Conservation (phyloP, 2,329 filamentous ascomycete genomes). For the Graphium sp. region DNA sequence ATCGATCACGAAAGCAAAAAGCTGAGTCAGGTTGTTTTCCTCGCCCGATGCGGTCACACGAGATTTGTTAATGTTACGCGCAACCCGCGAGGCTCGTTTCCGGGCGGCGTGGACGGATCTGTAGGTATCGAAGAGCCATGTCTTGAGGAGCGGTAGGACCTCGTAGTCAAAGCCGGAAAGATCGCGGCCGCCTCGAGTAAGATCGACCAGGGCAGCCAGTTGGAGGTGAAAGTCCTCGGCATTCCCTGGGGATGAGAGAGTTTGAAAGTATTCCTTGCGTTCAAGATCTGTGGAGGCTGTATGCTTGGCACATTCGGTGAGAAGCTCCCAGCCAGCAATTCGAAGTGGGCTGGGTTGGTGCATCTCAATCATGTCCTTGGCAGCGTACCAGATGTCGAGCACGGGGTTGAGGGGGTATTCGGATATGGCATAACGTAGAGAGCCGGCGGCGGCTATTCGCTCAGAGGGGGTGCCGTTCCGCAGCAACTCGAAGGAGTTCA, state of each 20-base stretch:
- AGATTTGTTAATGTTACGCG: conserved; percentile 7
- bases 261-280: conserved; percentile 47
- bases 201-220: conserved; percentile 42
- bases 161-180: conserved; percentile 53
- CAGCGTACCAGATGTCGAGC: conserved; percentile 48
- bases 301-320: conserved; percentile 49
- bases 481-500: conserved; percentile 36
- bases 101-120: conserved; percentile 32
- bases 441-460: conserved; percentile 37
- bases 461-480: conserved; percentile 33
- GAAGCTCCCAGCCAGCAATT: conserved; percentile 45
- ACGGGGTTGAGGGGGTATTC: conserved; percentile 43
- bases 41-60: conserved; percentile 26
- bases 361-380: conserved; percentile 45
- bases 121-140: conserved; percentile 42
- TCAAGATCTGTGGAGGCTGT: conserved; percentile 47
- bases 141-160: conserved; percentile 42
- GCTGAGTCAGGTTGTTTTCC: conserved; percentile 42
- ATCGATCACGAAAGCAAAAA: conserved; percentile 49
- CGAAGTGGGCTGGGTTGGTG: conserved; percentile 35
- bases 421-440: conserved; percentile 36
- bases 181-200: conserved; percentile 44
- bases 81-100: conserved; percentile 22
- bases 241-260: conserved; percentile 36
- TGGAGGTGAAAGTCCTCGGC: conserved; percentile 50